Percentiles rank a stretch among this genome's conserved stretches.
Conservation (phyloP, 192 early-diverging fungal genomes). For the Jimgerdemannia flammicorona region DNA sequence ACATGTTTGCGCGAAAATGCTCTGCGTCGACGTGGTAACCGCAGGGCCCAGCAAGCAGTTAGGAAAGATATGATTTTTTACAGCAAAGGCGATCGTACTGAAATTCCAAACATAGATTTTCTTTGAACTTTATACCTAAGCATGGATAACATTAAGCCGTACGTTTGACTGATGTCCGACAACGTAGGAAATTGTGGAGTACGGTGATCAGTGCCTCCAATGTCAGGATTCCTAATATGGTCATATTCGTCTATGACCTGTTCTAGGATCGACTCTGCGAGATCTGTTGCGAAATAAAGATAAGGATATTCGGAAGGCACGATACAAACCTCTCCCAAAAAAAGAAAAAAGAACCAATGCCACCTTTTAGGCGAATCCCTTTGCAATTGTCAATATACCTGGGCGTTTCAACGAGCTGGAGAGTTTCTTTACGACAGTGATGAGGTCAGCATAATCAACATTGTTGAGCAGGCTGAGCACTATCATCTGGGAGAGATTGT, state of each 20-base stretch:
- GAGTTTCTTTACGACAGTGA: too few relatives aligned
- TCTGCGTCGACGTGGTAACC: background rate
- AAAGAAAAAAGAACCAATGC: too few relatives aligned
- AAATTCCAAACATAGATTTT: background rate
- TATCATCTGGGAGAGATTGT: too few relatives aligned
- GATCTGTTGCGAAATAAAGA: background rate
- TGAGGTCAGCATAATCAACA: too few relatives aligned
- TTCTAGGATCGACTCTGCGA: background rate
- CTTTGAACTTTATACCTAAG: background rate
- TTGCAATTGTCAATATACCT: too few relatives aligned
- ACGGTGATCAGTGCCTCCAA: background rate
- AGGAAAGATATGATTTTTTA: too few relatives aligned
- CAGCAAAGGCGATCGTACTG: too few relatives aligned
- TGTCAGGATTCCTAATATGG: background rate
- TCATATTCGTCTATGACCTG: background rate
- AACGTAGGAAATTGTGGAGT: background rate
- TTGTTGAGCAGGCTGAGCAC: too few relatives aligned
- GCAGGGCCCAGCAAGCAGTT: too few relatives aligned
- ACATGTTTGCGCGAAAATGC: constrained; percentile 7
- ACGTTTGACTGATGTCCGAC: background rate
- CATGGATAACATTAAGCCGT: background rate
- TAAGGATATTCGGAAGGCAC: background rate
- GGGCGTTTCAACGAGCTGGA: too few relatives aligned
- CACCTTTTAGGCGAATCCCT: too few relatives aligned
- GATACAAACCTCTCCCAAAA: too few relatives aligned